phyloP scores from a whole-genome alignment of 179 eudicot genomes.

The Gypsophila paniculata region DNA sequence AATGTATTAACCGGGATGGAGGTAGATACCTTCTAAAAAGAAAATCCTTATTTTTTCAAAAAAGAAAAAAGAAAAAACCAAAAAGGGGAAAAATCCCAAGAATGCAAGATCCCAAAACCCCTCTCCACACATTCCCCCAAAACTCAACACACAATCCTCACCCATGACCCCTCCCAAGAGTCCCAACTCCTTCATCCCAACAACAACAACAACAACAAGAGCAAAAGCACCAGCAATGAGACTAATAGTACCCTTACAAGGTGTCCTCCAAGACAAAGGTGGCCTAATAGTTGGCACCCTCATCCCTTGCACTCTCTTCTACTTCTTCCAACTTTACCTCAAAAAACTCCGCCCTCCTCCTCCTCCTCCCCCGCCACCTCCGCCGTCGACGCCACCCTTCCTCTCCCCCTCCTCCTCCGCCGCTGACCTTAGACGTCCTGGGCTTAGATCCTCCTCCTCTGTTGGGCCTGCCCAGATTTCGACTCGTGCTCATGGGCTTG shows the following conservation, averaged over 20 bases:
- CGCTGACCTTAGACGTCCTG: conserved; percentile 31
- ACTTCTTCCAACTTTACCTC: conserved; percentile 78
- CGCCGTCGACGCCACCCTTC: conserved; percentile 31
- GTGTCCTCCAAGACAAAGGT: conserved; percentile 76
- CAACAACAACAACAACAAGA: conserved; percentile 1
- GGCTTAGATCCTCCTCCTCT: conserved; percentile 28
- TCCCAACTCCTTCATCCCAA: neutral
- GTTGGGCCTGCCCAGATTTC: conserved; percentile 47
- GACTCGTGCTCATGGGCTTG: conserved; percentile 44
- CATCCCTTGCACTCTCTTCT: conserved; percentile 85
- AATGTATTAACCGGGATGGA: too few species aligned
- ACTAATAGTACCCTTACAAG: conserved; percentile 80
- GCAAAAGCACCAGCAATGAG: conserved; percentile 48
- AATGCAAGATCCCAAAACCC: conserved; percentile 2
- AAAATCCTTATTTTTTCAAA: too few species aligned
- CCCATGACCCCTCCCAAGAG: conserved; percentile 9
- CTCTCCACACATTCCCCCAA: neutral
- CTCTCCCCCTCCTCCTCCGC: conserved; percentile 38
- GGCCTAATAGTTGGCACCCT: conserved; percentile 68
- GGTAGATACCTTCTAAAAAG: too few species aligned
- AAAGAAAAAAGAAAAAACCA: too few species aligned
- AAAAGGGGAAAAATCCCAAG: neutral
- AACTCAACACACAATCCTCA: neutral
- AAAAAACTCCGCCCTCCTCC: conserved; percentile 45
- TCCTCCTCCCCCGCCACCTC: conserved; percentile 16